phyloP scores from a whole-genome alignment of 768 basidiomycete genomes.

The Boletales sp. region DNA sequence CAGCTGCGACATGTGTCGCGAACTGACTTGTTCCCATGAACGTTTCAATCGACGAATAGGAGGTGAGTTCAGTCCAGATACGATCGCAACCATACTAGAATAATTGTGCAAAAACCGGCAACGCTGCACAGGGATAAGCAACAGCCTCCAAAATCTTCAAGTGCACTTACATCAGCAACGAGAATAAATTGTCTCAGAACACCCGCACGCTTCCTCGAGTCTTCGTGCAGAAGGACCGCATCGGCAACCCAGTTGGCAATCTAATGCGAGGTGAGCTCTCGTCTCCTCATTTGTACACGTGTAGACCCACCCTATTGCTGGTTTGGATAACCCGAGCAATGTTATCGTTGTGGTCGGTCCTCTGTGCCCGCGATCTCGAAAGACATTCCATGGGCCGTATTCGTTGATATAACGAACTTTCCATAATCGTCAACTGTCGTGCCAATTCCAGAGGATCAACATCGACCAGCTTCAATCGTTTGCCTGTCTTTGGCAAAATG shows the following conservation, averaged over 20 bases:
- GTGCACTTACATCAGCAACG: constrained; percentile 76
- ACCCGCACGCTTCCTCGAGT: constrained; percentile 75
- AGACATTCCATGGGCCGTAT: constrained; percentile 91
- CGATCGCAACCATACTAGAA: constrained; percentile 94
- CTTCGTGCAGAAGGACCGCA: constrained; percentile 73
- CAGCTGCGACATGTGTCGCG: constrained; percentile 70
- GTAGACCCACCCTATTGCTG: constrained; percentile 67
- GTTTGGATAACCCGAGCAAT: constrained; percentile 85
- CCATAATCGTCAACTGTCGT: constrained; percentile 89
- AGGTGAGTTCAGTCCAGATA: constrained; percentile 91
- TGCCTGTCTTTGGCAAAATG: constrained; percentile 65
- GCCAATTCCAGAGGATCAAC: constrained; percentile 89
- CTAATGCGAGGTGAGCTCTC: constrained; percentile 36
- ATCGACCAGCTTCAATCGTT: constrained; percentile 79
- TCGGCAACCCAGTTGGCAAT: constrained; percentile 94
- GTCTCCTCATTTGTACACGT: not conserved
- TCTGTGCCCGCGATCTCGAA: constrained; percentile 75
- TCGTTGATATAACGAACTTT: constrained; percentile 80
- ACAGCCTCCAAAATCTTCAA: not conserved
- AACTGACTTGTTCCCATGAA: constrained; percentile 87
- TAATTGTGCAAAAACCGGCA: constrained; percentile 90
- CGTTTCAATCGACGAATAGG: constrained; percentile 90
- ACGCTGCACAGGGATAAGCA: constrained; percentile 48
- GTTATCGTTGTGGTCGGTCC: constrained; percentile 71
- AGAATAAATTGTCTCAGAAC: constrained; percentile 88